Evolutionary conservation across 2,329 filamentous ascomycete species (phyloP).

Genomic region (Spiromastix sp.): DNA sequence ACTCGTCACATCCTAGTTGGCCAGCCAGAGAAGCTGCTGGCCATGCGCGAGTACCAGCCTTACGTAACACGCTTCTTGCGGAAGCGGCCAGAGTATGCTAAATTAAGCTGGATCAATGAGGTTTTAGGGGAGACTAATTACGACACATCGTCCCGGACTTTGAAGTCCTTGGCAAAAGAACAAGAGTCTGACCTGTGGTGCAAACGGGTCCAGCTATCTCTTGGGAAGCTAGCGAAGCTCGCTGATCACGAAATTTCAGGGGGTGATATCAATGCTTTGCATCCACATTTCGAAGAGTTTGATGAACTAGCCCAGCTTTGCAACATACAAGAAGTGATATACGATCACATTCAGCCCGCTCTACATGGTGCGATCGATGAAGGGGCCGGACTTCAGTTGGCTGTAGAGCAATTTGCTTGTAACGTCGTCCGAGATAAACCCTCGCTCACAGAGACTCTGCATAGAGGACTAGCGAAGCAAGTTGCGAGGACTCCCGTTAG

Average conservation of each 20-base stretch:
- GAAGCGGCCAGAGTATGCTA: constrained; percentile 58
- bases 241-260: constrained; percentile 43
- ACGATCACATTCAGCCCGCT: constrained; percentile 57
- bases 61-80: constrained; percentile 72
- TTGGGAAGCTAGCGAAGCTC: constrained; percentile 72
- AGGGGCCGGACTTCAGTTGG: constrained; percentile 65
- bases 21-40: constrained; percentile 58
- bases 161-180: constrained; percentile 58
- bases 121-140: constrained; percentile 67
- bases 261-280: constrained; percentile 25
- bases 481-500: constrained; percentile 60
- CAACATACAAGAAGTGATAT: constrained; percentile 68
- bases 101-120: constrained; percentile 92
- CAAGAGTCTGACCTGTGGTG: constrained; percentile 78
- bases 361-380: constrained; percentile 67
- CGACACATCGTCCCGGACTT: constrained; percentile 57
- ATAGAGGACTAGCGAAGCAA: constrained; percentile 58
- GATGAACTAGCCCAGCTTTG: constrained; percentile 59
- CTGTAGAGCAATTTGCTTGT: constrained; percentile 56
- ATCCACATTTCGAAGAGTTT: constrained; percentile 41
- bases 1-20: constrained; percentile 61
- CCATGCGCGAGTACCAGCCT: constrained; percentile 56
- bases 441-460: constrained; percentile 61
- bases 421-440: constrained; percentile 46
- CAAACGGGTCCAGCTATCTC: constrained; percentile 83